Evolutionary conservation across 345 rosid species (phyloP).

Genomic region (Salix viminalis): DNA sequence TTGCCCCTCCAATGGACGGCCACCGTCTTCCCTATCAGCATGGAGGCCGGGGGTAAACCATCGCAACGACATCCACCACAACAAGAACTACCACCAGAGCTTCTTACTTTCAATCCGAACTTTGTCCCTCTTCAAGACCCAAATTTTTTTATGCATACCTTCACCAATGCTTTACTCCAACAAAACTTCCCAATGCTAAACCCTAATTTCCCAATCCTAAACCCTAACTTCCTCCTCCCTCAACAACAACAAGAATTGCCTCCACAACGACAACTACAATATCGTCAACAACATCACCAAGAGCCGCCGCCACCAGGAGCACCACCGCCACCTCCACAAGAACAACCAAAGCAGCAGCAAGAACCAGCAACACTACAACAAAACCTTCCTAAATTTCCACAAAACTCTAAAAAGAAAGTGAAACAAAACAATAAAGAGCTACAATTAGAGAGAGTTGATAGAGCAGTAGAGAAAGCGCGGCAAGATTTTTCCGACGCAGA

Average conservation of each 20-base stretch:
- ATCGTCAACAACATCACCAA: not conserved
- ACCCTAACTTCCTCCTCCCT: conserved; percentile 25
- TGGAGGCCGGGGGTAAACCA: conserved; percentile 14
- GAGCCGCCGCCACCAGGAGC: not conserved
- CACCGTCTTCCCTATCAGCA: conserved; percentile 18
- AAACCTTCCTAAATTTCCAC: not conserved
- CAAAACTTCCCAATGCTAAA: conserved; percentile 29
- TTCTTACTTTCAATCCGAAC: conserved; percentile 12
- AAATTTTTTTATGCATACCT: conserved; percentile 21
- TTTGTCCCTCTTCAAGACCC: conserved; percentile 30
- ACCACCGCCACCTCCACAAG: not conserved
- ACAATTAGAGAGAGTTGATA: conserved; percentile 31
- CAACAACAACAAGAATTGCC: conserved; percentile 23
- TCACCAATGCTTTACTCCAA: conserved; percentile 19
- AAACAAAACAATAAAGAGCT: not conserved
- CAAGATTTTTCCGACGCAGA: conserved; percentile 37
- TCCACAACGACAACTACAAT: conserved; percentile 3
- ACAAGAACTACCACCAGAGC: conserved; percentile 5
- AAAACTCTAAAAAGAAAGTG: not conserved
- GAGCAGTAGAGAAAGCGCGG: conserved; percentile 46
- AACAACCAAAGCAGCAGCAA: not conserved
- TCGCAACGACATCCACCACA: conserved; percentile 4
- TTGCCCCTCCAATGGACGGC: conserved; percentile 21
- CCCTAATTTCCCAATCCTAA: conserved; percentile 26
- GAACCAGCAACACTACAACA: not conserved